Conservation (phyloP, 345 rosid genomes). For the Aegle marmelos region DNA sequence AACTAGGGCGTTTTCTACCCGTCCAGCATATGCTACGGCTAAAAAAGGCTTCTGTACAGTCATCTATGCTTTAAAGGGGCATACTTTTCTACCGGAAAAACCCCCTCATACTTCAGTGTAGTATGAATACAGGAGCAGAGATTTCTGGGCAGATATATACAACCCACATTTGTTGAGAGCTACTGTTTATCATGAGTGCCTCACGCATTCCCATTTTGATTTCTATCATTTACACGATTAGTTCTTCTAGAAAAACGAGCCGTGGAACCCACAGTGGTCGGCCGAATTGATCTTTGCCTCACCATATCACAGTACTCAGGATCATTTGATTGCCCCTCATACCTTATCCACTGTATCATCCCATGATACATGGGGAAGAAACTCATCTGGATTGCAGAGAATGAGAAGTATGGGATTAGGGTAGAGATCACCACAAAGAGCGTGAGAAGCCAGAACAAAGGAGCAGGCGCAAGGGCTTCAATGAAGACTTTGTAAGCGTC, state of each 20-base stretch:
- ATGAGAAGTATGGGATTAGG: slow-evolving; percentile 63
- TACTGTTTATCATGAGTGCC: slow-evolving; percentile 1
- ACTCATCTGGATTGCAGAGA: slow-evolving; percentile 59
- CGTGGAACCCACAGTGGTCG: slow-evolving; percentile 70
- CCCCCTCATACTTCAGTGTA: not conserved
- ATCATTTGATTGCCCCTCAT: slow-evolving; percentile 61
- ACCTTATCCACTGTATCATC: slow-evolving; percentile 83
- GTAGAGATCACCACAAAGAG: slow-evolving; percentile 49
- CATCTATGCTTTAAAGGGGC: not conserved
- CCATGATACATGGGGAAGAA: slow-evolving; percentile 95
- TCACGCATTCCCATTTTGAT: not conserved
- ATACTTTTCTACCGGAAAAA: not conserved
- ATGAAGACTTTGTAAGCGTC: slow-evolving; percentile 63
- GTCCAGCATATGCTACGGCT: slow-evolving; percentile 1
- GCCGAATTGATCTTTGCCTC: slow-evolving; percentile 70
- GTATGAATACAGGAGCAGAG: not conserved
- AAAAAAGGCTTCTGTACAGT: slow-evolving; percentile 11
- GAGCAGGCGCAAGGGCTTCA: slow-evolving; percentile 78
- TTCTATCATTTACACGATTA: not conserved
- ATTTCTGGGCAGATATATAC: not conserved
- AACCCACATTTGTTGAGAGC: not conserved
- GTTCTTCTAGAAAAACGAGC: slow-evolving; percentile 51
- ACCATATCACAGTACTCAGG: slow-evolving; percentile 70
- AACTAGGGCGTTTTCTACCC: not conserved
- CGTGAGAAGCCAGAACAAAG: slow-evolving; percentile 69